Conservation (phyloP, 306 rosid genomes). For the Trifolium fragiferum region DNA sequence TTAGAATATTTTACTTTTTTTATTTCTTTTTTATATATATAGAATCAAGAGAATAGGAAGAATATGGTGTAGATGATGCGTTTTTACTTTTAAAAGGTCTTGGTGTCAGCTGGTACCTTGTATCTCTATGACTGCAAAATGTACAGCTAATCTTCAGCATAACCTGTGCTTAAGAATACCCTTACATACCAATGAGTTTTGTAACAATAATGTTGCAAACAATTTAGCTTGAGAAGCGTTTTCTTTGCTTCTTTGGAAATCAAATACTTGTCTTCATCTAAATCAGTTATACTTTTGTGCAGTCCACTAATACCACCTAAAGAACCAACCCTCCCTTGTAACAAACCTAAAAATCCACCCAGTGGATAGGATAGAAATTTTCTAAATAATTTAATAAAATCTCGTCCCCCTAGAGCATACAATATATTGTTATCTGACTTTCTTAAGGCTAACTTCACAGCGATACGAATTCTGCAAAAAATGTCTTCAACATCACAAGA, state of each 20-base stretch:
- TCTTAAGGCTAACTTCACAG: not conserved
- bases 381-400: not conserved
- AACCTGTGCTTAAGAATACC: too few relatives aligned
- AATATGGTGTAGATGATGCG: too few relatives aligned
- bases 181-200: too few relatives aligned
- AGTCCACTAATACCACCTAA: not conserved
- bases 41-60: too few relatives aligned
- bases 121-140: too few relatives aligned
- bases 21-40: too few relatives aligned
- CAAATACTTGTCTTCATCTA: not conserved
- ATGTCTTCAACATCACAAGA: not conserved
- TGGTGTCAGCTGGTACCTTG: too few relatives aligned
- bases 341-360: not conserved
- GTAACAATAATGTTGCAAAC: too few relatives aligned
- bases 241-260: not conserved
- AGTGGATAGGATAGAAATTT: not conserved
- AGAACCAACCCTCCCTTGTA: not conserved
- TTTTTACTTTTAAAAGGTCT: too few relatives aligned
- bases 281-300: not conserved
- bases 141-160: too few relatives aligned
- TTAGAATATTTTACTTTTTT: too few relatives aligned
- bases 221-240: not conserved
- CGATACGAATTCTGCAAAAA: not conserved
- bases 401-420: not conserved
- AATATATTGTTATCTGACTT: not conserved